Base-by-base conservation (phyloP, 192 early-diverging fungal genomes). In the Coemansia sp. region DNA sequence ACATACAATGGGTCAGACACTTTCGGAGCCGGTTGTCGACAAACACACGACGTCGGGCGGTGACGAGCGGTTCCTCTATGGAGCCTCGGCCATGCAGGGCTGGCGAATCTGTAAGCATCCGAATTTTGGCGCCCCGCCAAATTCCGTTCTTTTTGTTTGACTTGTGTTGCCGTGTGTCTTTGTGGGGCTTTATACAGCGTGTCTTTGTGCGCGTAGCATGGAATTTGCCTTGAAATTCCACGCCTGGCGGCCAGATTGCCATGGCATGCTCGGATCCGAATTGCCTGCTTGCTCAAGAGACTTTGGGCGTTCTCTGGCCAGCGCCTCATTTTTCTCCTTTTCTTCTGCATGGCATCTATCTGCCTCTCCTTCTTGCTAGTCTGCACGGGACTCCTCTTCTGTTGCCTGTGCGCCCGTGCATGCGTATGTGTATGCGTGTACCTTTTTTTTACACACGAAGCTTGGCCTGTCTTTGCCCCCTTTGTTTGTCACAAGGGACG, bases 61-160 rank as follows among this genome's bases (percentile, higher is more conserved):
- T 28, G 92, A 94, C 73, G 77, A 90, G 40, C 84, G 92, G 48
- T 81, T 92, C 59, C 71, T 85, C 29, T 98, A 88, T 69, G 94
- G 89, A 33, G 89, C 92, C 42, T 93, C 90, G 33, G 86, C 84
- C 50, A 98, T 98, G 96, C 96, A 98, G 82, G 96, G 96, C 53
- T 98, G 96, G 96, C 83, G 96, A 80, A 73, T 79, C 66, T 69
- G 76, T 79, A 79, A 79, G 76, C 62, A 73, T 69, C 19, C 50
- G 47, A 35, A 22, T 49, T 31, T 21, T 47, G 10, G 18, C n/a
- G 14, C 3, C 44, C 23, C 23, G 43, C 18, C 2, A 44, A 44
- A 44, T 47, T 47, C n/a, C 21, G 7, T 47, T 19, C 23, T 24
- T 24, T 24, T 47, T 47, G 43, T 19, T 7, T 44, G 8, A 8